These are phyloP conservation scores for Quaeritorhiza haematococci DNA, from an alignment of 371 early-diverging fungal genomes.

Conservation along the genomic window DNA sequence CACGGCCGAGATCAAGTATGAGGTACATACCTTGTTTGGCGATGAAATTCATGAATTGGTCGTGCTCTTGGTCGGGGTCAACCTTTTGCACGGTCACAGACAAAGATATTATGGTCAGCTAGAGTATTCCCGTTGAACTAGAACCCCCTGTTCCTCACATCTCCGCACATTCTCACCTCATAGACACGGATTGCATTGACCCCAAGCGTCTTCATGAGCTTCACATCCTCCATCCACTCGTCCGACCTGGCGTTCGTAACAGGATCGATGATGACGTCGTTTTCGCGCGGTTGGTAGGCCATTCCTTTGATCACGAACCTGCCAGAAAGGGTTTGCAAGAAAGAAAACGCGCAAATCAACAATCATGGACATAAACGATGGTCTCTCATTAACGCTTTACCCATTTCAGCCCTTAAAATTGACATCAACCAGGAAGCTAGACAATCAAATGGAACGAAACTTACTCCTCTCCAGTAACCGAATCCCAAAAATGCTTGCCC, in stretches of 20 bases:
- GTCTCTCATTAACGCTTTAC: too few species aligned
- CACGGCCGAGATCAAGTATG: conserved; percentile 14
- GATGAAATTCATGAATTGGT: conserved; percentile 13
- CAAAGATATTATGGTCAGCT: not conserved
- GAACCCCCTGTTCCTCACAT: too few species aligned
- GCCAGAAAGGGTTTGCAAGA: too few species aligned
- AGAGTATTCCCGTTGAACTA: not conserved
- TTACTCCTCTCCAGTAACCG: too few species aligned
- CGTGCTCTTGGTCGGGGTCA: conserved; percentile 9
- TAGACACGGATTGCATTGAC: conserved; percentile 19
- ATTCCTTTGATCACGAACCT: conserved; percentile 13
- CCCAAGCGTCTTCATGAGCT: conserved; percentile 9
- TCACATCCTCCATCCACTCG: conserved; percentile 10
- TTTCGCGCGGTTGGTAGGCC: conserved; percentile 13
- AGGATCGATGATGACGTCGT: conserved; percentile 6
- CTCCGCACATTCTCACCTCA: too few species aligned
- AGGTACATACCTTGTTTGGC: conserved; percentile 8
- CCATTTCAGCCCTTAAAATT: too few species aligned
- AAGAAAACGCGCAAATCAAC: too few species aligned
- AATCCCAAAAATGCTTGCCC: too few species aligned
- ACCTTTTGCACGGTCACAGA: too few species aligned
- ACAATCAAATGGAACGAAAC: too few species aligned
- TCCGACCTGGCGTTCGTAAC: conserved; percentile 1
- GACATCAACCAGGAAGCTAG: too few species aligned
- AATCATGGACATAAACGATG: too few species aligned